phyloP scores from a whole-genome alignment of 306 rosid species.

The Rosa persica region DNA sequence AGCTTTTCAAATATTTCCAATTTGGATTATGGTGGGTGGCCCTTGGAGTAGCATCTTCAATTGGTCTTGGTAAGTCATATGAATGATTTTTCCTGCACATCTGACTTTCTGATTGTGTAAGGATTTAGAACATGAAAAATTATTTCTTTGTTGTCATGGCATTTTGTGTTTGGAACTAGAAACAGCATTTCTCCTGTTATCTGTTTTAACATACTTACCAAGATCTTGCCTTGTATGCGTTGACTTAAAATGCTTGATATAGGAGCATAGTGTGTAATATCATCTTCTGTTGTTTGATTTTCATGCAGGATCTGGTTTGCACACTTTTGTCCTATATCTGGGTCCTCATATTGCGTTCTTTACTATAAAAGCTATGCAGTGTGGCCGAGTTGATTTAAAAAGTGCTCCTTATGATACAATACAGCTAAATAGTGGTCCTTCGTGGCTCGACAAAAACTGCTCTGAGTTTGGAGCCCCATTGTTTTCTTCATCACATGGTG shows the following conservation, averaged over 20 bases:
- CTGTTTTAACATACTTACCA: background rate
- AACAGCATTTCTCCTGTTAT: constrained; percentile 15
- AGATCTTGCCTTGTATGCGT: background rate
- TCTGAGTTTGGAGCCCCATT: constrained; percentile 81
- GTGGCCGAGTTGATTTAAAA: constrained; percentile 96
- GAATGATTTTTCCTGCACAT: constrained; percentile 3
- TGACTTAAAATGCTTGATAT: background rate
- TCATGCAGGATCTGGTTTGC: constrained; percentile 95
- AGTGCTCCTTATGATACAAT: constrained; percentile 91
- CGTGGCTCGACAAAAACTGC: constrained; percentile 95
- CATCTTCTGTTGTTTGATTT: constrained; percentile 19
- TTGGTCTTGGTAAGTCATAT: constrained; percentile 83
- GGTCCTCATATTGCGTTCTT: constrained; percentile 96
- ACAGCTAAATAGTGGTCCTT: constrained; percentile 79
- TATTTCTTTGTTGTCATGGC: constrained; percentile 13
- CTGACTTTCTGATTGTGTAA: constrained; percentile 27
- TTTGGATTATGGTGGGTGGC: constrained; percentile 93
- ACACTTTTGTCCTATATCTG: constrained; percentile 93
- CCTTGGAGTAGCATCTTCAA: constrained; percentile 96
- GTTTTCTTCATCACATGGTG: constrained; percentile 55
- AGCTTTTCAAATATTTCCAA: constrained; percentile 67
- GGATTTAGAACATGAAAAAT: constrained; percentile 11
- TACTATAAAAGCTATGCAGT: constrained; percentile 89
- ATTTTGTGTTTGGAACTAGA: constrained; percentile 19
- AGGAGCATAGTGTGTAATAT: constrained; percentile 10